These are phyloP conservation scores for Acanthamoeba divionensis DNA, from an alignment of 208 protist genomes.

Conservation along the genomic window DNA sequence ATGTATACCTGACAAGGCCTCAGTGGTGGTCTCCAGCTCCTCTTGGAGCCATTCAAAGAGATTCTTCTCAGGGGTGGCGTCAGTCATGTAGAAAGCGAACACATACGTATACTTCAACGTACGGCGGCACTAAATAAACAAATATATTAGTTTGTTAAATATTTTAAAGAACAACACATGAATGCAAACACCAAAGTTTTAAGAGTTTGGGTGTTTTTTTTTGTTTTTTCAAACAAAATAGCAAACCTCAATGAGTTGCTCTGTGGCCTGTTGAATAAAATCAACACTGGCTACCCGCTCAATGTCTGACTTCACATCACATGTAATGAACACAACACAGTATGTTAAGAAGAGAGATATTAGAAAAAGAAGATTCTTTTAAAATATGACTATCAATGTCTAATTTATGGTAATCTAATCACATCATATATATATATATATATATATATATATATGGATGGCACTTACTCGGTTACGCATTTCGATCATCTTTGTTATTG, in stretches of 20 bases:
- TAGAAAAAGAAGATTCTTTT: no score
- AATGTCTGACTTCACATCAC: neutral
- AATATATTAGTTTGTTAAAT: no score
- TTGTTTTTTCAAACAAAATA: neutral
- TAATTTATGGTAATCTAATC: no score
- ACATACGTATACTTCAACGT: constrained; percentile 65
- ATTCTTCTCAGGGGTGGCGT: constrained; percentile 48
- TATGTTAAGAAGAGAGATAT: no score
- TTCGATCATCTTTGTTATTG: neutral
- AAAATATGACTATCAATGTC: no score
- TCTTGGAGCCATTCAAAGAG: constrained; percentile 61
- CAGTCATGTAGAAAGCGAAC: constrained; percentile 52
- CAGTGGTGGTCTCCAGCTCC: constrained; percentile 51
- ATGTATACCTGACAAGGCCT: constrained; percentile 13
- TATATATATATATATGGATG: no score
- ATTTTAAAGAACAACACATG: no score
- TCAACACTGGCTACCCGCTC: neutral
- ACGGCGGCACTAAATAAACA: neutral
- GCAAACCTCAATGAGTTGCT: constrained; percentile 8
- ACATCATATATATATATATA: no score
- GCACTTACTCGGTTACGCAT: neutral
- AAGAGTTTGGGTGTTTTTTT: no score
- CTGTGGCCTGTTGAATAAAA: neutral
- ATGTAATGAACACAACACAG: no score
- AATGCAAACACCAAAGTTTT: no score